Base-by-base conservation (phyloP, 83 land plant genomes). In the Picea engelmannii region DNA sequence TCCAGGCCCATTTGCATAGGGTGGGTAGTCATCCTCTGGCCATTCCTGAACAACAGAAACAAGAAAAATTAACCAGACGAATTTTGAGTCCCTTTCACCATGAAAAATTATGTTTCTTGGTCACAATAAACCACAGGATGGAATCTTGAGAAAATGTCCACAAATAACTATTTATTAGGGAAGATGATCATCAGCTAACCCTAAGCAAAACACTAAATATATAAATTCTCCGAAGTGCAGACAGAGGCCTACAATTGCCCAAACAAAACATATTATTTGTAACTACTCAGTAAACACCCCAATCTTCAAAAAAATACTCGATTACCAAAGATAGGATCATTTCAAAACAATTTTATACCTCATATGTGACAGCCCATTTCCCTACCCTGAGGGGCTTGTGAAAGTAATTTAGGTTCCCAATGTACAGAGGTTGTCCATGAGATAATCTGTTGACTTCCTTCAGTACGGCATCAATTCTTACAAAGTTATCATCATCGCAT, bases 361-460 rank as follows among this genome's bases (percentile, higher is more conserved):
- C 95, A 78, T 87, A 91, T 17, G 99, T 93, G 8, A 97, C 96
- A 70, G 98, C 98, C 99, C 98, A 97, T 92, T 97, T 97, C 13
- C 99, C 99, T 77, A 58, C 9, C 1, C 96, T 92, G 38, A 95
- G 80, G n/a, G 99, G 98, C 78, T 83, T 91, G 88, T 97, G 98
- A 78, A 87, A 88, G 83, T 87, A 89, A 63, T 97, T 97, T 16
- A 97, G 86, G 76, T 94, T 97, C 21, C 99, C 99, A 77, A 94
- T 79, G 87, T 97, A 97, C 6, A 97, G 68, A 69, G 91, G 85
- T 16, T 71, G 81, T 40, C 27, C 86, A 49, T 21, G n/a, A 16
- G 83, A 78, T 12, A 87, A 80, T 65, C 65, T 86, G 60, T 83
- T 62, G 10, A 89, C 84, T 79, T 89, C 92, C 60, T 82, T 69